phyloP scores from a whole-genome alignment of 352 stramenopile species.

The Globisporangium camurandrum region DNA sequence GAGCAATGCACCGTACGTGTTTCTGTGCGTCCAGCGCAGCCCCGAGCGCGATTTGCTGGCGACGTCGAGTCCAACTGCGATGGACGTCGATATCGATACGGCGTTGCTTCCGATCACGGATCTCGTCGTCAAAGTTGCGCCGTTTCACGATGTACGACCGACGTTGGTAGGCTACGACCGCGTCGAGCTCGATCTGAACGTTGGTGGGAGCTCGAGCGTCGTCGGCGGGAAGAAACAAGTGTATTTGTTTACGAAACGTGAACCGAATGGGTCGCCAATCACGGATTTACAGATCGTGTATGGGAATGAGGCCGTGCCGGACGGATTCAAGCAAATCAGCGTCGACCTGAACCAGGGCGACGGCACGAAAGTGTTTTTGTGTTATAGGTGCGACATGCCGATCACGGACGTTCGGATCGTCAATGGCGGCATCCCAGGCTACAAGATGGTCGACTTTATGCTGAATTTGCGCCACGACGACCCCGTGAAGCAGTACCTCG shows the following conservation, averaged over 20 bases:
- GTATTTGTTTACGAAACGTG: constrained; percentile 71
- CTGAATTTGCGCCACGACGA: constrained; percentile 69
- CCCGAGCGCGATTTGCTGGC: constrained; percentile 28
- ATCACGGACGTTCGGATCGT: constrained; percentile 85
- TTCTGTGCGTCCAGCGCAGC: constrained; percentile 70
- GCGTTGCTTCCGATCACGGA: constrained; percentile 65
- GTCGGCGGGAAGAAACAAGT: constrained; percentile 76
- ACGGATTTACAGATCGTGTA: constrained; percentile 81
- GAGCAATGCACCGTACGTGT: constrained; percentile 69
- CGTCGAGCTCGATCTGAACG: constrained; percentile 77
- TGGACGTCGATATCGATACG: constrained; percentile 11
- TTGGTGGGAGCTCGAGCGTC: constrained; percentile 37
- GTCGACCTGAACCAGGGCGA: constrained; percentile 85
- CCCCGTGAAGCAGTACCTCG: constrained; percentile 67
- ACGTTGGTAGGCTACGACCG: constrained; percentile 66
- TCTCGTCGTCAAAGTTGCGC: constrained; percentile 63
- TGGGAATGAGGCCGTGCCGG: constrained; percentile 67
- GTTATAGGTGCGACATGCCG: constrained; percentile 84
- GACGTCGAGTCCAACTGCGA: constrained; percentile 8
- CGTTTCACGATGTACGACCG: constrained; percentile 48
- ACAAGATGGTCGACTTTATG: constrained; percentile 74
- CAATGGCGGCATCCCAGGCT: constrained; percentile 73
- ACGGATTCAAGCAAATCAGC: constrained; percentile 83
- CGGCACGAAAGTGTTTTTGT: constrained; percentile 76
- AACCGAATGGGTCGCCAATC: constrained; percentile 74